Evolutionary conservation across 164 flowering plant genomes (phyloP), one percentile per base, ranked within the genome.

Genomic region (Protea cynaroides): DNA sequence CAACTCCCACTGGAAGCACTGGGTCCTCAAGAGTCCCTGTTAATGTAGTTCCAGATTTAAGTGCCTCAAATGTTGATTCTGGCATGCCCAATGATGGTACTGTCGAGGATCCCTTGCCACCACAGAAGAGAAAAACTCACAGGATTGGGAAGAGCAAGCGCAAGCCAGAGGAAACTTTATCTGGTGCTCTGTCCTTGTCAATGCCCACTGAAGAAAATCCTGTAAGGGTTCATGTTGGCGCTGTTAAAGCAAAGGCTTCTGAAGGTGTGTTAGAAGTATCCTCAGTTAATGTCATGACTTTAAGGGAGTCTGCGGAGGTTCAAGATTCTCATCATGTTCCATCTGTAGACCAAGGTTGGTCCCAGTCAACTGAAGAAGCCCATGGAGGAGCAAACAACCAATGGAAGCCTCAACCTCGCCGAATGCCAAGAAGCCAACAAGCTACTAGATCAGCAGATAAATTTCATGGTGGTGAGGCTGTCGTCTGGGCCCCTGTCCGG

Each of bases 401-500:
- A 1, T 40, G 10, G 14, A 40, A 8, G 46, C 46, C 46, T 40
- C 46, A 40, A 12, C 54, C 85, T 57, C 88, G 89, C 44, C 79
- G 83, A 78, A 60, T 69, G 63, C 72, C 83, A 23, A 82, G 83
- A 75, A 84, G 67, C 56, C 66, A 80, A 55, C 94, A 84, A 56
- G 69, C 74, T 57, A 71, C 68, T 65, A 81, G 79, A 61, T 17
- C 72, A 11, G 46, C 58, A 0, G 92, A 89, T 38, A 91, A 83
- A 60, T 66, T 66, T 51, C 84, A 82, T 34, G 71, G 80, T 36
- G 64, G 61, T 75, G 96, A 89, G 47, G 64, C 79, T 77, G 89
- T 83, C 69, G 46, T 40, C 46, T 95, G 99, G 99, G 95, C 99
- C 8, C 99, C 99, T 60, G 99, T 95, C 58, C 79, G 78, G 44